These are phyloP conservation scores for Prunus yedoensis DNA, from an alignment of 331 rosid species.

Conservation along the genomic window DNA sequence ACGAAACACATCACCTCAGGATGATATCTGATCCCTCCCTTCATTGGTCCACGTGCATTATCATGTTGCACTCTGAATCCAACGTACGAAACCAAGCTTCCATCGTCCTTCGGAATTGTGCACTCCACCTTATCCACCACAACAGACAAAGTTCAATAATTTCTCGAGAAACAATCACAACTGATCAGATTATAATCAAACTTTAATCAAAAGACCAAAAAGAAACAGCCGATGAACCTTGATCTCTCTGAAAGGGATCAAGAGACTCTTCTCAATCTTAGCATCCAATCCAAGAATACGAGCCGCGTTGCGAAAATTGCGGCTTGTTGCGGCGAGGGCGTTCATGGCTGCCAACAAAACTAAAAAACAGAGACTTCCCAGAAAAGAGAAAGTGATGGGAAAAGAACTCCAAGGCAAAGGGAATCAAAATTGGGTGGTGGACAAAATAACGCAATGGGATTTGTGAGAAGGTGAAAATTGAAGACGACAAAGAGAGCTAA, in stretches of 20 bases:
- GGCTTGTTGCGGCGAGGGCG: slow-evolving; percentile 60
- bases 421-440: not conserved
- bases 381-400: not conserved
- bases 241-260: slow-evolving; percentile 63
- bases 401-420: not conserved
- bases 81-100: slow-evolving; percentile 51
- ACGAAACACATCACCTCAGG: slow-evolving; percentile 46
- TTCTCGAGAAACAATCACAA: slow-evolving; percentile 12
- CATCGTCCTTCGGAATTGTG: slow-evolving; percentile 69
- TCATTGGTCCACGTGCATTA: slow-evolving; percentile 72
- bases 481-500: not conserved
- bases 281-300: slow-evolving; percentile 58
- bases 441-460: not conserved
- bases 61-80: slow-evolving; percentile 73
- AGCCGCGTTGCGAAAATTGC: slow-evolving; percentile 50
- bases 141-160: not conserved
- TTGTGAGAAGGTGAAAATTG: not conserved
- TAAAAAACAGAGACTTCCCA: not conserved
- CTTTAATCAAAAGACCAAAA: not conserved
- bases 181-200: not conserved
- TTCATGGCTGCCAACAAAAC: slow-evolving; percentile 34
- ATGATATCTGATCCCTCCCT: slow-evolving; percentile 68
- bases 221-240: slow-evolving; percentile 31
- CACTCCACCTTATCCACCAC: slow-evolving; percentile 51
- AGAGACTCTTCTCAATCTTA: slow-evolving; percentile 54